Evolutionary conservation across 441 rosid species (phyloP), one percentile per base, ranked within the genome.

Genomic region (Populus hybrid): DNA sequence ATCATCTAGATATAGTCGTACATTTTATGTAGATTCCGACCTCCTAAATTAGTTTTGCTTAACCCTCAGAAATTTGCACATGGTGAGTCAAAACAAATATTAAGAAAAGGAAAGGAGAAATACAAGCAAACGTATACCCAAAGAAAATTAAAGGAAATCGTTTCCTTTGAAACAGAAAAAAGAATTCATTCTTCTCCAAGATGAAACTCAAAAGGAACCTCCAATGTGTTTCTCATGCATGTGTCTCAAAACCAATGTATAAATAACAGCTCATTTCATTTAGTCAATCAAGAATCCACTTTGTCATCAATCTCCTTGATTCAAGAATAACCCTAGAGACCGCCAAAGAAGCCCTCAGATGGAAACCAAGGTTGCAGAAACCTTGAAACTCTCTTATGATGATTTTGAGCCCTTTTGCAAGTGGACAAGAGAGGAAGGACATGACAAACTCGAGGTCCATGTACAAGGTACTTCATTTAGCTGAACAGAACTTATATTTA

Each of bases 371-470:
- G 21, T 5, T 54, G 61, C 6, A 54, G 21, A 54, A 6, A 65
- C 64, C 30, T 1, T 42, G 20, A 57, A 23, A 0, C 76, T 24
- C 4, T 34, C 73, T 59, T 79, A 73, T 12, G 89, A 84, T 26
- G 92, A 91, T 68, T 83, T 82, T 54, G 84, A 86, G n/a, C 86
- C 88, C 9, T 35, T 4, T 10, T 71, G 81, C 76, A 64, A 69
- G 65, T 80, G 84, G 84, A 54, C 21, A 38, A 76, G 57, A 54
- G 83, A 73, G 32, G 78, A 70, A 42, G 79, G 11, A 54, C 14
- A 26, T 5, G 77, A 82, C 42, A 69, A 50, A 26, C 77, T 80
- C 21, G 77, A 78, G 78, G 28, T 86, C 73, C 76, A 80, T 23
- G 42, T 86, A 36, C 61, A 26, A 5, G 85, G 88, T 83, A 78